Percentiles rank a stretch among this genome's conserved stretches.
Evolutionary conservation across 441 rosid genomes (phyloP).

Genomic region (Manihot esculenta): DNA sequence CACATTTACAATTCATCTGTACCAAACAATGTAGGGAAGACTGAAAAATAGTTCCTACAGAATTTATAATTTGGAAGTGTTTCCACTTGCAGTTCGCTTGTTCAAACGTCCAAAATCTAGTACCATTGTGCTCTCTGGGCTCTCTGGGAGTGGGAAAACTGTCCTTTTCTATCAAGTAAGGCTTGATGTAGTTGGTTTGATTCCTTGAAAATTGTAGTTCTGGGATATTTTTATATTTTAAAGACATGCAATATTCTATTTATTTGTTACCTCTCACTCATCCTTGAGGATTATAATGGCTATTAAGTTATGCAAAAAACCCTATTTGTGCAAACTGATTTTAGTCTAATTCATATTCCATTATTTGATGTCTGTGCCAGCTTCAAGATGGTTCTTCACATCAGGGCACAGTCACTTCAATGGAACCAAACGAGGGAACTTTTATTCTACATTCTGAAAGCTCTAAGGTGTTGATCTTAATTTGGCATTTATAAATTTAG

Average conservation of each 20-base stretch:
- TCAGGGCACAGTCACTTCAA: conserved; percentile 79
- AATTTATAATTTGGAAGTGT: neutral
- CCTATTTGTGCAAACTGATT: neutral
- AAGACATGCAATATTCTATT: neutral
- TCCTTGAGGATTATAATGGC: neutral
- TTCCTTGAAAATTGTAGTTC: conserved; percentile 2
- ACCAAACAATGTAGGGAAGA: neutral
- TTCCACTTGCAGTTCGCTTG: conserved; percentile 47
- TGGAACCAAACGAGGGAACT: conserved; percentile 88
- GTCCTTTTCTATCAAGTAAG: conserved; percentile 79
- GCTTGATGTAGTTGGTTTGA: neutral
- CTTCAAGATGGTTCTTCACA: conserved; percentile 88
- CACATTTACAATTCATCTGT: neutral
- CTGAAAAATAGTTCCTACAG: neutral
- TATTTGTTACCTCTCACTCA: neutral
- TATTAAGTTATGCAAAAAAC: neutral
- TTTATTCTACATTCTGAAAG: conserved; percentile 66
- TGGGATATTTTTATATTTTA: neutral
- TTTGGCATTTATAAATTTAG: conserved; percentile 17
- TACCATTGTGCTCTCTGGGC: conserved; percentile 73
- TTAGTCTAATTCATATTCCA: conserved; percentile 22
- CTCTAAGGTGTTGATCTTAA: conserved; percentile 45
- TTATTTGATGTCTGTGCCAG: conserved; percentile 39
- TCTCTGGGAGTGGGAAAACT: conserved; percentile 80
- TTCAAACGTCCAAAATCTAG: conserved; percentile 58